phyloP scores from a whole-genome alignment of 768 basidiomycete genomes.

The Leccinum subgranulosum region DNA sequence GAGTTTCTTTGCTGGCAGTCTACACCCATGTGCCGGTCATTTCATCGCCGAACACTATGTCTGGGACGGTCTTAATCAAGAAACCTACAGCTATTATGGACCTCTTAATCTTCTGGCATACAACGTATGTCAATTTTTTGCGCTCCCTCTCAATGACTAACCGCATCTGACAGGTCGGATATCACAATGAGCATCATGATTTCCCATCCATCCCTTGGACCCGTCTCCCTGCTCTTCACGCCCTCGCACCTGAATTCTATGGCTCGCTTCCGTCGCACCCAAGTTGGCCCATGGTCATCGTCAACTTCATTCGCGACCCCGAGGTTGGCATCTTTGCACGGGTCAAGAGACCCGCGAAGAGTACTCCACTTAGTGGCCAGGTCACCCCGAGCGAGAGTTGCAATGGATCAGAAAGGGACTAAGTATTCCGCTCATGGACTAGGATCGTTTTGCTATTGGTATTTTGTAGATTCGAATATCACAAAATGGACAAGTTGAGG shows the following conservation, averaged over 20 bases:
- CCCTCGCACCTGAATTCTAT: slow-evolving; percentile 90
- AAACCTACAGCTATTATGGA: slow-evolving; percentile 98
- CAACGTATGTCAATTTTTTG: slow-evolving; percentile 59
- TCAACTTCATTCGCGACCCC: slow-evolving; percentile 89
- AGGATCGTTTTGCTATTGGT: slow-evolving; percentile 8
- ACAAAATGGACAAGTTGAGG: slow-evolving; percentile 1
- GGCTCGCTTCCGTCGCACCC: slow-evolving; percentile 83
- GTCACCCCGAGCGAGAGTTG: slow-evolving; percentile 10
- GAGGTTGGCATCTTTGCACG: slow-evolving; percentile 88
- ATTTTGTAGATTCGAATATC: slow-evolving; percentile 15
- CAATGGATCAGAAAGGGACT: slow-evolving; percentile 15
- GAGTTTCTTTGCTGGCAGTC: slow-evolving; percentile 93
- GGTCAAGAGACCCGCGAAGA: slow-evolving; percentile 67
- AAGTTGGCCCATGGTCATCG: slow-evolving; percentile 92
- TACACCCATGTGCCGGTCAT: slow-evolving; percentile 95
- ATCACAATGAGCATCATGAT: slow-evolving; percentile 99
- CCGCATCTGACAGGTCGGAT: slow-evolving; percentile 67
- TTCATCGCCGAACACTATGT: slow-evolving; percentile 98
- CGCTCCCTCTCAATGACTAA: not conserved
- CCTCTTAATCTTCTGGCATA: slow-evolving; percentile 87
- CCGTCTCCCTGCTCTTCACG: slow-evolving; percentile 75
- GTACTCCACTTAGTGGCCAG: slow-evolving; percentile 16
- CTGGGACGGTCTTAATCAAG: slow-evolving; percentile 89
- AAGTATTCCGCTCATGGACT: slow-evolving; percentile 9
- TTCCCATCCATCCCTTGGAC: slow-evolving; percentile 98